These are phyloP conservation scores for Scopulariopsis brevicaulis DNA, from an alignment of 2,329 filamentous ascomycete genomes.

Conservation along the genomic window DNA sequence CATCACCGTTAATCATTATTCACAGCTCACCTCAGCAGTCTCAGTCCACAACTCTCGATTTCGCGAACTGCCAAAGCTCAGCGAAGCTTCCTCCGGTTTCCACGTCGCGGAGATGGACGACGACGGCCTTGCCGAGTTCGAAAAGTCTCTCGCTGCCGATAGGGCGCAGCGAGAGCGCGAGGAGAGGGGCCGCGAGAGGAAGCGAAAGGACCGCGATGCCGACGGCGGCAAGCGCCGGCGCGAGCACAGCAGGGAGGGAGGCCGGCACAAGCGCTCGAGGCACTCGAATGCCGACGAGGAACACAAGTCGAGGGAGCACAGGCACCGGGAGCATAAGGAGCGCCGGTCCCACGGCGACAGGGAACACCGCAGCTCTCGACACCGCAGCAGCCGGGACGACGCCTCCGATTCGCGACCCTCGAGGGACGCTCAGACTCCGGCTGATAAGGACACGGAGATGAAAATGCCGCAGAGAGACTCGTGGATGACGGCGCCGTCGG, in stretches of 20 bases:
- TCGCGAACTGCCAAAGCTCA: neutral
- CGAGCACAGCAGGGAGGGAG: constrained; percentile 20
- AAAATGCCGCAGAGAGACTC: constrained; percentile 56
- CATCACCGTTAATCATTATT: neutral
- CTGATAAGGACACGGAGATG: constrained; percentile 13
- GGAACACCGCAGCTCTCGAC: constrained; percentile 20
- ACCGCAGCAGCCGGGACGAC: constrained; percentile 15
- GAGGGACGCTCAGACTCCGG: constrained; percentile 31
- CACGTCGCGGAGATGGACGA: constrained; percentile 9
- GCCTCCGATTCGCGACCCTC: constrained; percentile 21
- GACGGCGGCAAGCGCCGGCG: constrained; percentile 16
- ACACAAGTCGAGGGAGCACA: constrained; percentile 11
- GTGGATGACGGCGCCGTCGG: constrained; percentile 89
- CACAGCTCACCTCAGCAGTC: neutral
- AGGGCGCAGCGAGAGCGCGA: constrained; percentile 38
- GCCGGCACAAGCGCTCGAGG: constrained; percentile 9
- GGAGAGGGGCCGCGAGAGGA: constrained; percentile 12
- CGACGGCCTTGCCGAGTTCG: constrained; percentile 58
- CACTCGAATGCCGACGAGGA: neutral
- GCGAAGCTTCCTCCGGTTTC: neutral
- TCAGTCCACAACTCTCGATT: neutral
- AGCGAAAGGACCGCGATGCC: constrained; percentile 18
- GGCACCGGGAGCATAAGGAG: constrained; percentile 3
- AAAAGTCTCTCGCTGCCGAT: constrained; percentile 60
- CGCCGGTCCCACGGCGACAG: constrained; percentile 11